These are phyloP conservation scores for Actinomortierella wolfii DNA, from an alignment of 371 early-diverging fungal genomes.

Conservation along the genomic window DNA sequence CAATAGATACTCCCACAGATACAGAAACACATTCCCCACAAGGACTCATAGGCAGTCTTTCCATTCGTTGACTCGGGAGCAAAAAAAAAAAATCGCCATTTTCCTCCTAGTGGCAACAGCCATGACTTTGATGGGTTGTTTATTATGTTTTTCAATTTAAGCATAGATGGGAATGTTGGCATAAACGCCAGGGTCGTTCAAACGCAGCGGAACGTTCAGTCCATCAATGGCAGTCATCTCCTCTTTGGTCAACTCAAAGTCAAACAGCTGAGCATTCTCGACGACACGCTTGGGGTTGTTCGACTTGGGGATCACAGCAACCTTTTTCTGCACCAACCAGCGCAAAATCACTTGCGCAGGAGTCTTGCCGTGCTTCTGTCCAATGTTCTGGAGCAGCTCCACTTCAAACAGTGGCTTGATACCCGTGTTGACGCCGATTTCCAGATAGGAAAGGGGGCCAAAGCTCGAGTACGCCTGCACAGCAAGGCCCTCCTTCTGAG, in stretches of 20 bases:
- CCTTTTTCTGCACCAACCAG: constrained; percentile 62
- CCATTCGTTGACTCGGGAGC: no score
- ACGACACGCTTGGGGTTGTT: constrained; percentile 52
- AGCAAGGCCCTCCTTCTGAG: constrained; percentile 53
- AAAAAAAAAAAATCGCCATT: no score
- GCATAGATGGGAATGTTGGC: constrained; percentile 47
- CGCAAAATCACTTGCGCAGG: constrained; percentile 58
- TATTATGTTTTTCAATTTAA: no score
- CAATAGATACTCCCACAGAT: no score
- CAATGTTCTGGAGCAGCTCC: constrained; percentile 40
- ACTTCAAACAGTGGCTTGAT: constrained; percentile 43
- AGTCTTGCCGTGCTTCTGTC: constrained; percentile 47
- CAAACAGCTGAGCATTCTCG: constrained; percentile 51
- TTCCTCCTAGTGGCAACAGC: no score
- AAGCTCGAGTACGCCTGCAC: constrained; percentile 69
- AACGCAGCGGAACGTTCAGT: constrained; percentile 26
- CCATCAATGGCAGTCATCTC: constrained; percentile 34
- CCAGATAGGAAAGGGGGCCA: constrained; percentile 63
- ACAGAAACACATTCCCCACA: no score
- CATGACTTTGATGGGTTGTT: no score
- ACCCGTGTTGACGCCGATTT: constrained; percentile 47
- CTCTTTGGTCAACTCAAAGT: constrained; percentile 45
- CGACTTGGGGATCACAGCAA: constrained; percentile 72
- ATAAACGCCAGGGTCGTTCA: constrained; percentile 37
- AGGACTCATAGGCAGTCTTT: no score